Evolutionary conservation across 2,329 filamentous ascomycete species (phyloP).

Genomic region (Erysiphe pulchra): DNA sequence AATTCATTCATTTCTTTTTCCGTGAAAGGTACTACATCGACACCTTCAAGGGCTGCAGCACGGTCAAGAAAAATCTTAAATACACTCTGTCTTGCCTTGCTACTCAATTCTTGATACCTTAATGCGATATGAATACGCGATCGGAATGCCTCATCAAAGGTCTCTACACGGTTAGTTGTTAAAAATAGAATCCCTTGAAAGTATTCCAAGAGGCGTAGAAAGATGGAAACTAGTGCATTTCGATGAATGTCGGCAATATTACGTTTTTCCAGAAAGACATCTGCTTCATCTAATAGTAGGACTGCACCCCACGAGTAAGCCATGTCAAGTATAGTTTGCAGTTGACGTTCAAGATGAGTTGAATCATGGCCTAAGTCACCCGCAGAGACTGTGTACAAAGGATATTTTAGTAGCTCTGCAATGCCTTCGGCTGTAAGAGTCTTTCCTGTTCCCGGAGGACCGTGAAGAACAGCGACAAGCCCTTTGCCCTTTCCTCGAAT

Average conservation of each 20-base stretch:
- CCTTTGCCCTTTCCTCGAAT: conserved; percentile 70
- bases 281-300: conserved; percentile 61
- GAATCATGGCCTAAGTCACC: conserved; percentile 65
- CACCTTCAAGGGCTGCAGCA: conserved; percentile 37
- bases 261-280: conserved; percentile 62
- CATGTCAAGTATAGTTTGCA: conserved; percentile 67
- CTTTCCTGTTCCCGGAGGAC: conserved; percentile 70
- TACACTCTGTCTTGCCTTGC: conserved; percentile 48
- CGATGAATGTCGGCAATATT: conserved; percentile 64
- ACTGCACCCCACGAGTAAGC: conserved; percentile 73
- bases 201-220: conserved; percentile 67
- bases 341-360: conserved; percentile 42
- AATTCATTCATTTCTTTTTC: conserved; percentile 42
- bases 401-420: conserved; percentile 56
- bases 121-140: conserved; percentile 68
- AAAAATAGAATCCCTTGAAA: conserved; percentile 80
- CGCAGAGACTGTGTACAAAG: conserved; percentile 60
- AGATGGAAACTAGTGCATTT: conserved; percentile 68
- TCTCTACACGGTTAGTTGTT: conserved; percentile 69
- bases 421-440: conserved; percentile 73
- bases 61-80: conserved; percentile 66
- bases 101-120: conserved; percentile 48
- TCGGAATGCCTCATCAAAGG: conserved; percentile 79
- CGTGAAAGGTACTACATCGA: conserved; percentile 32
- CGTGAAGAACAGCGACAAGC: conserved; percentile 57